A percentile compares a stretch with the other conserved stretches of the same genome.
Conservation (phyloP, 2,329 filamentous ascomycete genomes). For the Cylindrodendrum hubeiense region DNA sequence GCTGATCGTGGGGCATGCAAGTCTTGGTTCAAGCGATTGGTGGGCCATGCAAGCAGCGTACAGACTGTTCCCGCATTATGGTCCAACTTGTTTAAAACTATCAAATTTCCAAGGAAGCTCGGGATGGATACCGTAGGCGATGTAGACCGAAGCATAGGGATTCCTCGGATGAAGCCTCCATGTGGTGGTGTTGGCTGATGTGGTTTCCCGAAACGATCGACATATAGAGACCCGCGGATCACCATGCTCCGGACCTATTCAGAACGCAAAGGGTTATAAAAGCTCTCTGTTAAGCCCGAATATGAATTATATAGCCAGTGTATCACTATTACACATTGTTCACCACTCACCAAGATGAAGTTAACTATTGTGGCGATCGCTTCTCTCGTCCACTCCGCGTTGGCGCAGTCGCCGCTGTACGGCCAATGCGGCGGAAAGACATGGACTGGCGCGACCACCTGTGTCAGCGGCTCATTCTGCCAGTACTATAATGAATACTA, state of each 20-base stretch:
- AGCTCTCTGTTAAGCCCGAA: neutral
- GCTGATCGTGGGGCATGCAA: neutral
- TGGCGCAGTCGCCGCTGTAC: slow-evolving; percentile 23
- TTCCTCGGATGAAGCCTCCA: too few relatives aligned
- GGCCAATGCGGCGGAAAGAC: slow-evolving; percentile 25
- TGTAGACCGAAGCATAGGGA: neutral
- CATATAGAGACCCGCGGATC: slow-evolving; percentile 4
- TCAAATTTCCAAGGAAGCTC: neutral
- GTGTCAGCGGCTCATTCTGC: slow-evolving; percentile 23
- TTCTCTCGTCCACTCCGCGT: slow-evolving; percentile 6
- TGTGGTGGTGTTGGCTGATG: slow-evolving; percentile 16
- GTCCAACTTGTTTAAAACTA: neutral
- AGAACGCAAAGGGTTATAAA: slow-evolving; percentile 6
- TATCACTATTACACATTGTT: neutral
- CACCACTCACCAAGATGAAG: slow-evolving; percentile 7
- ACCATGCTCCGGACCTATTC: slow-evolving; percentile 11
- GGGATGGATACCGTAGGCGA: neutral
- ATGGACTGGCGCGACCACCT: slow-evolving; percentile 20
- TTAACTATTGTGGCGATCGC: neutral
- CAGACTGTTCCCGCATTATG: neutral
- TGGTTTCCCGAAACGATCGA: slow-evolving; percentile 5
- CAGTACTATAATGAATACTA: slow-evolving; percentile 25
- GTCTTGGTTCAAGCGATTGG: neutral
- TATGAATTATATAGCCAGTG: neutral
- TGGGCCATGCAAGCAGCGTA: neutral